Base-by-base conservation (phyloP, 768 basidiomycete genomes). In the Termitomyces sp. region DNA sequence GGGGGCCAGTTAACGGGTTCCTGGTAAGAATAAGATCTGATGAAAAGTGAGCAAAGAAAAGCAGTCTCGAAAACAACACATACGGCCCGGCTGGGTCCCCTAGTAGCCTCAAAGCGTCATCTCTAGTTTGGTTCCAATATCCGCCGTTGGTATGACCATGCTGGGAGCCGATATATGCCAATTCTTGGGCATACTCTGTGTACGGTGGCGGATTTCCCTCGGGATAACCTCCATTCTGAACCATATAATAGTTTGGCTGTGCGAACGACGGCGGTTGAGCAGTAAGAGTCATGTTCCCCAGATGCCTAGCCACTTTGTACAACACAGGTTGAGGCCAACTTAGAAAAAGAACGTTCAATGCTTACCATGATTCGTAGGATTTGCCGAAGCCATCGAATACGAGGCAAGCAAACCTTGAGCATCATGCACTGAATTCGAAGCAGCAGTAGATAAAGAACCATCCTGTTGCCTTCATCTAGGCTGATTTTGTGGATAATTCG, bases 341-440 rank as follows among this genome's bases (percentile, higher is more conserved):
- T 30, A 46, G 30, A 21, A 15, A 47, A 23, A 31, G 19, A 31
- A 60, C 42, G 11, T 19, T 40, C 45, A 35, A 44, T 38, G 63
- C 71, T 59, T 65, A 89, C 90, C 87, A 65, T 91, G 89, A 38
- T 82, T 76, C 8, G 87, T 80, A n/a, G 89, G 88, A 4, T 85
- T 87, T 28, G 86, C 84, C 57, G 89, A 90, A 40, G 86, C 86
- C 64, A 86, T 78, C 40, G 90, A 50, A n/a, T 48, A 48, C 31
- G 47, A 51, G 7, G 50, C 50, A 51, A 51, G 50, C 11, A 51
- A 19, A 40, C 38, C 28, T 41, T 51, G 50, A 12, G 50, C 50
- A 51, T 51, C 50, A 17, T 51, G 50, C 23, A 51, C 38, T 40
- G 50, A 51, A 41, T 51, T 51, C 19, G 38, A 51, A 51, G 50